Evolutionary conservation across 768 basidiomycete species (phyloP).

Genomic region (Lentinula edodes): DNA sequence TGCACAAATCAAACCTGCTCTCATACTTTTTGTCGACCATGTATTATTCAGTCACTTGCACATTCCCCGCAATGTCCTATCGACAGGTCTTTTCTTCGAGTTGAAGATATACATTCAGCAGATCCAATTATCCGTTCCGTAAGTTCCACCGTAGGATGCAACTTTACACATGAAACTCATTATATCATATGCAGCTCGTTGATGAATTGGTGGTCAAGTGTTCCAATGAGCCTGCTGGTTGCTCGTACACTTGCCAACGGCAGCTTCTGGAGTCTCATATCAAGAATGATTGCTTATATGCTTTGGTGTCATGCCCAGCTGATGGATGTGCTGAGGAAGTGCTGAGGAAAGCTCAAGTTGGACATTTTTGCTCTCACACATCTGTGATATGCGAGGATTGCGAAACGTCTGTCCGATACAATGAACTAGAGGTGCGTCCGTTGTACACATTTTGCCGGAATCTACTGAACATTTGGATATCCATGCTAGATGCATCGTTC

Average conservation of each 20-base stretch:
- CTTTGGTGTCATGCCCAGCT: constrained; percentile 46
- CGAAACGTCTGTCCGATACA: constrained; percentile 23
- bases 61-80: constrained; percentile 77
- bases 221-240: constrained; percentile 53
- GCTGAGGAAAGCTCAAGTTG: constrained; percentile 40
- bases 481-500: constrained; percentile 28
- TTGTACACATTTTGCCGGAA: neutral
- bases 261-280: constrained; percentile 62
- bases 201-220: constrained; percentile 80
- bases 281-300: constrained; percentile 53
- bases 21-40: constrained; percentile 85
- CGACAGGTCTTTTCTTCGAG: constrained; percentile 63
- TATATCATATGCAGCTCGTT: constrained; percentile 50
- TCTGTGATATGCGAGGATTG: constrained; percentile 34
- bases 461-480: neutral
- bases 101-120: constrained; percentile 60
- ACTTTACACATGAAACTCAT: constrained; percentile 3
- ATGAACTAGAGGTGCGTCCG: constrained; percentile 31
- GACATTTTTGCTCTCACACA: constrained; percentile 29
- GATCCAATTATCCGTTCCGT: constrained; percentile 74
- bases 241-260: constrained; percentile 58
- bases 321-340: constrained; percentile 38
- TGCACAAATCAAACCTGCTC: constrained; percentile 67
- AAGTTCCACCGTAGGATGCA: constrained; percentile 19
- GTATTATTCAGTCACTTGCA: constrained; percentile 64